phyloP scores from a whole-genome alignment of 1,284 basidiomycete species.

The Malassezia sp. region DNA sequence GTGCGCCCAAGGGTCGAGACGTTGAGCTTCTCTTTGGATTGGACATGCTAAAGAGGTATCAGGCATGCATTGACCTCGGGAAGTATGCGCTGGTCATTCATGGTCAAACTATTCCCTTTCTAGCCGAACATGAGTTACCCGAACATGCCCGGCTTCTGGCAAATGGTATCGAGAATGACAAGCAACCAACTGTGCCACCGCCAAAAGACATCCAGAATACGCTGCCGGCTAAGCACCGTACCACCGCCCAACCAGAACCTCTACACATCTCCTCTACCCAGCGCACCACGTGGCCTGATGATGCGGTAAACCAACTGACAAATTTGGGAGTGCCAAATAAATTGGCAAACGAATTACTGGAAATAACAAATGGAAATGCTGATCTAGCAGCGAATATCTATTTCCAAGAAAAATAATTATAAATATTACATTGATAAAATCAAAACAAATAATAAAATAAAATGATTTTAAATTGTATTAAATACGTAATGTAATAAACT shows the following conservation, averaged over 20 bases:
- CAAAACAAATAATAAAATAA: neutral
- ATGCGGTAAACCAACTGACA: neutral
- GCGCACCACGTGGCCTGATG: neutral
- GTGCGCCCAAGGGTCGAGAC: conserved; percentile 60
- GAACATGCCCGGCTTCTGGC: no score
- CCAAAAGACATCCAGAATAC: neutral
- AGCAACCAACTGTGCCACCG: no score
- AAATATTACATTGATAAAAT: neutral
- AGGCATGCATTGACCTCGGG: conserved; percentile 83
- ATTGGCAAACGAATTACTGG: conserved; percentile 6
- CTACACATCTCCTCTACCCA: conserved; percentile 25
- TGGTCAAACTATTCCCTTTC: conserved; percentile 70
- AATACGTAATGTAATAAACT: neutral
- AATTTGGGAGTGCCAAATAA: conserved; percentile 5
- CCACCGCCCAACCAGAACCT: neutral
- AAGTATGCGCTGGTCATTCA: conserved; percentile 79
- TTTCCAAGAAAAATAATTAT: conserved; percentile 8
- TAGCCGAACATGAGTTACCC: conserved; percentile 87
- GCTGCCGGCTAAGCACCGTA: neutral
- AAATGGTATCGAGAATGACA: conserved; percentile 35
- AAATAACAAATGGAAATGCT: conserved; percentile 2
- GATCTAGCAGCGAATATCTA: conserved; percentile 10
- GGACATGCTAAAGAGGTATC: conserved; percentile 96
- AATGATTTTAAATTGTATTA: neutral
- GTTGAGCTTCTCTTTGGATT: conserved; percentile 90